Percentiles rank a stretch among this genome's conserved stretches.
Evolutionary conservation across 768 basidiomycete genomes (phyloP).

Genomic region (Plicaturopsis crispa): DNA sequence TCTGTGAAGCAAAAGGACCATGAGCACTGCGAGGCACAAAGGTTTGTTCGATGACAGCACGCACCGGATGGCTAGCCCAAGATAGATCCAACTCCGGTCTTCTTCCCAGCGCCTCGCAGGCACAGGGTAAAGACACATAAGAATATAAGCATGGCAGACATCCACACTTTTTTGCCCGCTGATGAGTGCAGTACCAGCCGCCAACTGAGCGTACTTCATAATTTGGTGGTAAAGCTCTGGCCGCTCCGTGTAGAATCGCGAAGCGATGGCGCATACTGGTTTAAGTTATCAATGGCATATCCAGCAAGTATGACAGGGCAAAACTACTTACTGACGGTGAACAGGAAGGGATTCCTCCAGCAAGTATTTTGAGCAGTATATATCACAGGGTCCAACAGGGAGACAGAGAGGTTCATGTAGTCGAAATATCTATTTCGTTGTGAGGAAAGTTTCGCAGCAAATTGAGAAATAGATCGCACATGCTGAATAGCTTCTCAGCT

Average conservation of each 20-base stretch:
- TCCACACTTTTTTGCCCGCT: constrained; percentile 78
- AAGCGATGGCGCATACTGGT: constrained; percentile 81
- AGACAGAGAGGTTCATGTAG: constrained; percentile 72
- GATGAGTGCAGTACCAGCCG: constrained; percentile 72
- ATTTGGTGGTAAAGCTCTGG: constrained; percentile 61
- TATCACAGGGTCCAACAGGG: constrained; percentile 71
- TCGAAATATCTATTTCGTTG: constrained; percentile 53
- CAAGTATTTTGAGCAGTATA: constrained; percentile 81
- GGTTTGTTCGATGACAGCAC: too few species aligned
- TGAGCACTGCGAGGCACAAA: constrained; percentile 6
- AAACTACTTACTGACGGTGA: constrained; percentile 83
- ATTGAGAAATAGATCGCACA: constrained; percentile 32
- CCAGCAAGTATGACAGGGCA: not conserved
- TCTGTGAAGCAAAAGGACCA: constrained; percentile 31
- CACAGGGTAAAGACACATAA: constrained; percentile 69
- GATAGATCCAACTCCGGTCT: constrained; percentile 83
- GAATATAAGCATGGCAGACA: constrained; percentile 75
- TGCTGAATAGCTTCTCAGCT: constrained; percentile 66
- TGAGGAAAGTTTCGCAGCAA: not conserved
- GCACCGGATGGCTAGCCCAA: constrained; percentile 82
- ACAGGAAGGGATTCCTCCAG: constrained; percentile 83
- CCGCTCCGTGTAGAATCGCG: constrained; percentile 68
- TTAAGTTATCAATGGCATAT: constrained; percentile 3
- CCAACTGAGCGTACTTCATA: constrained; percentile 71
- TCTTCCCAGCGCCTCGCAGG: constrained; percentile 82